phyloP scores from a whole-genome alignment of 2,329 filamentous ascomycete genomes.

The Beauveria sp. region DNA sequence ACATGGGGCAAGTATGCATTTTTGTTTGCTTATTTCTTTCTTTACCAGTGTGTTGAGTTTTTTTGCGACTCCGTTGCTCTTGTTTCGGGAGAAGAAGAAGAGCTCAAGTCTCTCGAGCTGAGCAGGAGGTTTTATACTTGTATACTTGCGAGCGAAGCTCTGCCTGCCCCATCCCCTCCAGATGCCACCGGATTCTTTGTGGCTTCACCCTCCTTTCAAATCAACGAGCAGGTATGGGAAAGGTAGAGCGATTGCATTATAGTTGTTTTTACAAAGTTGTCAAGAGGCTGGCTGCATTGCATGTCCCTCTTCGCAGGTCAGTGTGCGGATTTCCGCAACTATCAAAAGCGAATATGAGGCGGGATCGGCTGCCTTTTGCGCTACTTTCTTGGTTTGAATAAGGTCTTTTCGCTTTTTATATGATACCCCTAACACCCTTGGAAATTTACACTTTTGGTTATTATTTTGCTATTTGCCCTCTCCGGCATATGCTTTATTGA shows the following conservation, averaged over 20 bases:
- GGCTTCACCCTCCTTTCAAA: background rate
- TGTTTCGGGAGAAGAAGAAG: too few species aligned
- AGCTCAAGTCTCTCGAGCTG: too few species aligned
- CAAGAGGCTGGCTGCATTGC: too few species aligned
- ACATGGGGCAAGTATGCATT: too few species aligned
- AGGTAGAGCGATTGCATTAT: background rate
- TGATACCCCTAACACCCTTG: background rate
- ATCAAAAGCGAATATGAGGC: background rate
- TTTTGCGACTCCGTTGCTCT: too few species aligned
- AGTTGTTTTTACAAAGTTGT: background rate
- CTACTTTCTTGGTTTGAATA: background rate
- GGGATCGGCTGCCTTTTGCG: background rate
- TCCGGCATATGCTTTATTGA: background rate
- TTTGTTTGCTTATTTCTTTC: too few species aligned
- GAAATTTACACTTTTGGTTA: background rate
- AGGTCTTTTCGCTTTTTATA: background rate
- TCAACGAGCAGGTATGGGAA: background rate
- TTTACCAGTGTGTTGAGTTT: too few species aligned
- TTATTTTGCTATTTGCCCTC: background rate
- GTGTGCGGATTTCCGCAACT: background rate
- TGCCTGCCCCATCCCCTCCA: too few species aligned
- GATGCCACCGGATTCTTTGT: too few species aligned
- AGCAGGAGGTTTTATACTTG: too few species aligned
- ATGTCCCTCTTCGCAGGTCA: background rate
- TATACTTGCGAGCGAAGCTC: too few species aligned